Evolutionary conservation across 1,284 basidiomycete genomes (phyloP).

Genomic region (Apiotrichum sp.): DNA sequence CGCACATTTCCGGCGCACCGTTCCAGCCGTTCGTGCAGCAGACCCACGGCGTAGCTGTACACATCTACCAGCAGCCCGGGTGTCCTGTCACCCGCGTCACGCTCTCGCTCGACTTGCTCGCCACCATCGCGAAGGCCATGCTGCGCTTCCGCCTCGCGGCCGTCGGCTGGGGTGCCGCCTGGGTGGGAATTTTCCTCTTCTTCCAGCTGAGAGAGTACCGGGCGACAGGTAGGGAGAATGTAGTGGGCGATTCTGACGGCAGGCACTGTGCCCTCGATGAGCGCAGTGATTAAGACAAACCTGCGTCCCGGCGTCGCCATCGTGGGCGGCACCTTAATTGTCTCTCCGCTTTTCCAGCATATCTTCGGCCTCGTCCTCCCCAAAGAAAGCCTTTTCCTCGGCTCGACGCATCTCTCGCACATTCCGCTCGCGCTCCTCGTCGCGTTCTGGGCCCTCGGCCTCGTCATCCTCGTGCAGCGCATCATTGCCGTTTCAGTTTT

Average conservation of each 20-base stretch:
- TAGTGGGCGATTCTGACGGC: background rate
- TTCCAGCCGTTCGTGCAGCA: conserved; percentile 49
- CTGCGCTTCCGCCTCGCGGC: conserved; percentile 64
- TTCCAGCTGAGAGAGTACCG: conserved; percentile 22
- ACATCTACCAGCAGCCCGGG: conserved; percentile 41
- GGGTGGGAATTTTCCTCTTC: conserved; percentile 56
- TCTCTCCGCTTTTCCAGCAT: background rate
- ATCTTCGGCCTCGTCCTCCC: background rate
- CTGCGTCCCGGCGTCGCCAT: background rate
- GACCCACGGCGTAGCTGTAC: conserved; percentile 19
- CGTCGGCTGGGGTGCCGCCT: conserved; percentile 63
- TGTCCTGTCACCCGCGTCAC: conserved; percentile 50
- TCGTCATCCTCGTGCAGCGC: background rate
- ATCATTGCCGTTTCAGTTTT: background rate
- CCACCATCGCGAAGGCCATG: conserved; percentile 62
- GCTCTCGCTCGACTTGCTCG: conserved; percentile 60
- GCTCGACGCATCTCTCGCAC: conserved; percentile 5
- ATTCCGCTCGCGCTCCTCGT: conserved; percentile 36
- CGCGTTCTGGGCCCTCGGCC: conserved; percentile 49
- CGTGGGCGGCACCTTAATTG: background rate
- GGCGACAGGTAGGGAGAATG: background rate
- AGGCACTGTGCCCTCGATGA: background rate
- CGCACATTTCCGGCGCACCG: conserved; percentile 60
- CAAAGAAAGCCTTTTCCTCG: conserved; percentile 2
- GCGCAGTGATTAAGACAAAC: background rate